Conservation (phyloP, 2,329 filamentous ascomycete genomes). For the Sphaerostilbella broomeana region DNA sequence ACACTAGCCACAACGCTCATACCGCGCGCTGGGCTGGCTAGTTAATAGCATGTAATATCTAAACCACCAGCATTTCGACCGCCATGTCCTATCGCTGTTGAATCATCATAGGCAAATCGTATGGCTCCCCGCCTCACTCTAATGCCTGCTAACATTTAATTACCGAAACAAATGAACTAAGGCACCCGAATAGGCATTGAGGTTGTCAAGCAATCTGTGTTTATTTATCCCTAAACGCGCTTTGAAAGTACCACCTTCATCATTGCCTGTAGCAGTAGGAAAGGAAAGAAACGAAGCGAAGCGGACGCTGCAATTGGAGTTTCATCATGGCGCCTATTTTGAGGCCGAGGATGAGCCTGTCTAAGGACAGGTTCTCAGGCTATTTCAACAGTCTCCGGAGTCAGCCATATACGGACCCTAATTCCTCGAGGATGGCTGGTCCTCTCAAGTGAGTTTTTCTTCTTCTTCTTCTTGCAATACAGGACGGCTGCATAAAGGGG, state of each 20-base stretch:
- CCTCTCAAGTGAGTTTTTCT: constrained; percentile 46
- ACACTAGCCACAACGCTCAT: constrained; percentile 7
- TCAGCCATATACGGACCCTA: constrained; percentile 62
- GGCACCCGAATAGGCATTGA: too few relatives aligned
- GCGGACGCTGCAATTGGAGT: too few relatives aligned
- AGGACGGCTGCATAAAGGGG: neutral
- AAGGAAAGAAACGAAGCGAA: too few relatives aligned
- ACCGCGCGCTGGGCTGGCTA: too few relatives aligned
- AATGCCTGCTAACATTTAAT: too few relatives aligned
- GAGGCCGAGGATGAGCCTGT: constrained; percentile 46
- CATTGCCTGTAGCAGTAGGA: too few relatives aligned
- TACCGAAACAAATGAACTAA: too few relatives aligned
- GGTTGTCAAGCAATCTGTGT: too few relatives aligned
- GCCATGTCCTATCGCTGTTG: neutral
- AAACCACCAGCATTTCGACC: neutral
- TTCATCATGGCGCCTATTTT: constrained; percentile 40
- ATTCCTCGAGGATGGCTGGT: constrained; percentile 44
- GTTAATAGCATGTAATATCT: too few relatives aligned
- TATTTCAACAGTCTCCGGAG: constrained; percentile 64
- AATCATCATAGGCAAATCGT: neutral
- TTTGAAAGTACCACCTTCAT: too few relatives aligned
- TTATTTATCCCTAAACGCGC: too few relatives aligned
- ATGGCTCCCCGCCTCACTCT: too few relatives aligned
- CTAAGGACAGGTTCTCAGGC: constrained; percentile 62
- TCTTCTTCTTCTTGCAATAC: constrained; percentile 1